Conservation (phyloP, 2,329 filamentous ascomycete species). For the Nemania serpens region DNA sequence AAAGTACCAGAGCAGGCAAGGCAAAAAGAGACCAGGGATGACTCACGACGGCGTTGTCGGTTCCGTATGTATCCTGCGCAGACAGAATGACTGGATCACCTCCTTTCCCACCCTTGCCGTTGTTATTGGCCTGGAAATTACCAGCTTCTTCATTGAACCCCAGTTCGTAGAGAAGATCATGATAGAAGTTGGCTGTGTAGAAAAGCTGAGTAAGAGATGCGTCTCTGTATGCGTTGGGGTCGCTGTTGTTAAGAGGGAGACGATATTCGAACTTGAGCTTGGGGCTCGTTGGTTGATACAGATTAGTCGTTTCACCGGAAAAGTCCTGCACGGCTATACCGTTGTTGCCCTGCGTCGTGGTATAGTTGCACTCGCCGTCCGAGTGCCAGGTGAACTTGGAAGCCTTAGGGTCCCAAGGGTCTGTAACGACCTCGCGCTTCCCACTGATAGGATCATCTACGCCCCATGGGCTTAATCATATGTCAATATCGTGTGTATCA, state of each 20-base stretch:
- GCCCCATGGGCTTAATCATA: slow-evolving; percentile 50
- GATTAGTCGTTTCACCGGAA: slow-evolving; percentile 48
- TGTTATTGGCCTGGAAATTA: slow-evolving; percentile 64
- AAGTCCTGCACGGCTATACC: slow-evolving; percentile 58
- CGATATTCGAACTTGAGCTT: slow-evolving; percentile 52
- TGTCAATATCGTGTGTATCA: slow-evolving; percentile 15
- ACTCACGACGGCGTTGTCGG: slow-evolving; percentile 54
- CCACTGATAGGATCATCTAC: slow-evolving; percentile 58
- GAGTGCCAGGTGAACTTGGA: slow-evolving; percentile 60
- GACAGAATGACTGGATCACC: slow-evolving; percentile 60
- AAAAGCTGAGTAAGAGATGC: slow-evolving; percentile 64
- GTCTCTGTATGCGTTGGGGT: slow-evolving; percentile 52
- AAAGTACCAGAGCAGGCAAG: background rate
- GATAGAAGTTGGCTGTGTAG: slow-evolving; percentile 64
- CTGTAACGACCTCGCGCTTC: slow-evolving; percentile 46
- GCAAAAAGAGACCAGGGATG: background rate
- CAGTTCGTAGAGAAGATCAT: slow-evolving; percentile 61
- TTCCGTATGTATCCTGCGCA: slow-evolving; percentile 57
- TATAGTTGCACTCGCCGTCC: slow-evolving; percentile 53
- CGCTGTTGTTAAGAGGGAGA: slow-evolving; percentile 42
- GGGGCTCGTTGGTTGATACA: slow-evolving; percentile 53
- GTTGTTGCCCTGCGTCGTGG: slow-evolving; percentile 63
- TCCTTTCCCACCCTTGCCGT: slow-evolving; percentile 55
- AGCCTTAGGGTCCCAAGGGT: slow-evolving; percentile 53
- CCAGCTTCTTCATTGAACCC: slow-evolving; percentile 63